phyloP scores from a whole-genome alignment of 805 yeast species.

The Pichia kluyveri region DNA sequence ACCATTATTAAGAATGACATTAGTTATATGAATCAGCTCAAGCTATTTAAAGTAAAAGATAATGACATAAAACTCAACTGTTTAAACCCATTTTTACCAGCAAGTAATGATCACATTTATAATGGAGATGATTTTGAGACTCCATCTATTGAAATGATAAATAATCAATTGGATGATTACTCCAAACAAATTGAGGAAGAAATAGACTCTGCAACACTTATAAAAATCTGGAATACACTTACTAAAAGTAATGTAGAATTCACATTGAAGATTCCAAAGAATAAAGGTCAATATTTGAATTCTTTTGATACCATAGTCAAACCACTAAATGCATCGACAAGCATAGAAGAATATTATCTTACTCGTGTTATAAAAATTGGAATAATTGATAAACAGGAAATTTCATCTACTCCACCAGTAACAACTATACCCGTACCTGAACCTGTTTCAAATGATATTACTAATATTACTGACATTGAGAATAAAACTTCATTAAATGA shows the following conservation, averaged over 20 bases:
- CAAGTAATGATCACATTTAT: neutral
- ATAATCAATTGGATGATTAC: conserved; percentile 9
- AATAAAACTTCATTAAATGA: neutral
- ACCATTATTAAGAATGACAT: conserved; percentile 24
- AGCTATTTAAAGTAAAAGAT: conserved; percentile 4
- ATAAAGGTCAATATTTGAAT: conserved; percentile 19
- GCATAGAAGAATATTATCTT: conserved; percentile 20
- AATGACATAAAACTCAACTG: conserved; percentile 10
- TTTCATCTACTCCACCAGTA: conserved; percentile 11
- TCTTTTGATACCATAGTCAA: conserved; percentile 11
- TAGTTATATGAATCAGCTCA: conserved; percentile 10
- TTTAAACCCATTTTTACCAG: conserved; percentile 18
- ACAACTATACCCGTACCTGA: neutral
- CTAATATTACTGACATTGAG: neutral
- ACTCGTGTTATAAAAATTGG: conserved; percentile 34
- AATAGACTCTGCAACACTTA: conserved; percentile 12
- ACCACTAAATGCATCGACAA: conserved; percentile 5
- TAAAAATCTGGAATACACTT: conserved; percentile 11
- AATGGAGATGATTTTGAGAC: neutral
- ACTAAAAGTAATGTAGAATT: conserved; percentile 3
- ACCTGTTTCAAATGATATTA: neutral
- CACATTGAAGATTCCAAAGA: conserved; percentile 18
- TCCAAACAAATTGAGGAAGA: conserved; percentile 8
- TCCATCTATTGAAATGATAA: conserved; percentile 4
- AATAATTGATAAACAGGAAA: conserved; percentile 32